Evolutionary conservation across 2,329 filamentous ascomycete genomes (phyloP).

Genomic region (Fusarium sp.): DNA sequence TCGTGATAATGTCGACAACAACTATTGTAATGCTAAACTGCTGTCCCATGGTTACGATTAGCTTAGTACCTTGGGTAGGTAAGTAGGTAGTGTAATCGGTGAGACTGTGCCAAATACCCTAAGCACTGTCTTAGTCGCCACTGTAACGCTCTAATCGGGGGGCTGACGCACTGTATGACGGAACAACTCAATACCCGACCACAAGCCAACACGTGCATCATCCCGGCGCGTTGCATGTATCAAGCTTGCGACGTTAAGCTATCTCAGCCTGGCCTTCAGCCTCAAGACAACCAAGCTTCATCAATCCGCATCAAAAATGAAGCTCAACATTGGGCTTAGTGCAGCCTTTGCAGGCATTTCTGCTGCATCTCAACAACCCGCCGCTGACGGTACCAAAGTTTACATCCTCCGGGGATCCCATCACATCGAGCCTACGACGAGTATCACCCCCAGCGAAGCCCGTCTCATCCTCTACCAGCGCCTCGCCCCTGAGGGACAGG

Average conservation of each 20-base stretch:
- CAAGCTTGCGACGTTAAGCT: slow-evolving; percentile 47
- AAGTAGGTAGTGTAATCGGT: not conserved
- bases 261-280: slow-evolving; percentile 40
- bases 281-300: slow-evolving; percentile 45
- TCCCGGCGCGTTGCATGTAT: slow-evolving; percentile 31
- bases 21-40: slow-evolving; percentile 7
- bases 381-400: slow-evolving; percentile 61
- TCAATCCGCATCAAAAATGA: slow-evolving; percentile 51
- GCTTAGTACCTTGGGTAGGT: not conserved
- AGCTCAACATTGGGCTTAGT: slow-evolving; percentile 53
- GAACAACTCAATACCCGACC: slow-evolving; percentile 42
- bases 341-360: slow-evolving; percentile 51
- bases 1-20: slow-evolving; percentile 28
- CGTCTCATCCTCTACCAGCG: slow-evolving; percentile 69
- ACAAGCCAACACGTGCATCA: slow-evolving; percentile 44
- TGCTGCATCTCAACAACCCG: slow-evolving; percentile 53
- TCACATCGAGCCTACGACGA: slow-evolving; percentile 47
- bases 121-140: not conserved
- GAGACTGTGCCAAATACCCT: not conserved
- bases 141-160: not conserved
- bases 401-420: slow-evolving; percentile 58
- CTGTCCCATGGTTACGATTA: slow-evolving; percentile 4
- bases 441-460: slow-evolving; percentile 63
- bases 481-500: slow-evolving; percentile 58
- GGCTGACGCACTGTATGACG: slow-evolving; percentile 39